Conservation (phyloP, 2,329 filamentous ascomycete genomes). For the Helotiales sp. region DNA sequence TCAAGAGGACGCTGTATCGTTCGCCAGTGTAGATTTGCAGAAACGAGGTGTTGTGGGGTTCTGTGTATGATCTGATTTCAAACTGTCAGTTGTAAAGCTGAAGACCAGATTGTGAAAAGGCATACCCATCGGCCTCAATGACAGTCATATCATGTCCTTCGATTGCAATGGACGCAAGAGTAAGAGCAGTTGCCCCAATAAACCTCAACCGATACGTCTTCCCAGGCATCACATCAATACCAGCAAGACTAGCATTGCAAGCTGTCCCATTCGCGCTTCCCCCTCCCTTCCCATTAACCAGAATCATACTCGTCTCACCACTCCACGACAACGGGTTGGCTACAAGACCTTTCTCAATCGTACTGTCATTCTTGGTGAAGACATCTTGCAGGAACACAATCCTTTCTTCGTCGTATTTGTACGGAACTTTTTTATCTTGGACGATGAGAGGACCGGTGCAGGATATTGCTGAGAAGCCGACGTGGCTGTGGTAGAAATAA, state of each 20-base stretch:
- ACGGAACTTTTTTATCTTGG: conserved; percentile 50
- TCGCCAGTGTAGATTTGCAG: conserved; percentile 56
- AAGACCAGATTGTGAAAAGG: conserved; percentile 32
- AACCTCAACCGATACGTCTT: conserved; percentile 67
- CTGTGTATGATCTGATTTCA: conserved; percentile 45
- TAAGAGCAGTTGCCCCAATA: conserved; percentile 61
- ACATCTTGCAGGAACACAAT: conserved; percentile 61
- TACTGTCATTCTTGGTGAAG: conserved; percentile 58
- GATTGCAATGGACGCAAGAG: conserved; percentile 58
- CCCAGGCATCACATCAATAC: conserved; percentile 63
- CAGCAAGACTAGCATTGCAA: conserved; percentile 47
- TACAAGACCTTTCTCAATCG: conserved; percentile 56
- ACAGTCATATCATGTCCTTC: conserved; percentile 62
- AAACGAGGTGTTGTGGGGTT: conserved; percentile 46
- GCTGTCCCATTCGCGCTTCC: conserved; percentile 45
- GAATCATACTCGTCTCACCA: conserved; percentile 61
- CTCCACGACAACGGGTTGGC: conserved; percentile 59
- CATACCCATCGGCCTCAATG: conserved; percentile 62
- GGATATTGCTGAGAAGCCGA: conserved; percentile 57
- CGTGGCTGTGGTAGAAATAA: conserved; percentile 62
- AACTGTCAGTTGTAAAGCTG: conserved; percentile 18
- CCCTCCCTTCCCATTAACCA: conserved; percentile 62
- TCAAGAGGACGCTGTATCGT: conserved; percentile 54
- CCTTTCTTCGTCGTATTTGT: conserved; percentile 66
- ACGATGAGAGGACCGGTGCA: conserved; percentile 56